Evolutionary conservation across 1,139 yeast species (phyloP).

Genomic region (Blastobotrys raffinosifermentans): DNA sequence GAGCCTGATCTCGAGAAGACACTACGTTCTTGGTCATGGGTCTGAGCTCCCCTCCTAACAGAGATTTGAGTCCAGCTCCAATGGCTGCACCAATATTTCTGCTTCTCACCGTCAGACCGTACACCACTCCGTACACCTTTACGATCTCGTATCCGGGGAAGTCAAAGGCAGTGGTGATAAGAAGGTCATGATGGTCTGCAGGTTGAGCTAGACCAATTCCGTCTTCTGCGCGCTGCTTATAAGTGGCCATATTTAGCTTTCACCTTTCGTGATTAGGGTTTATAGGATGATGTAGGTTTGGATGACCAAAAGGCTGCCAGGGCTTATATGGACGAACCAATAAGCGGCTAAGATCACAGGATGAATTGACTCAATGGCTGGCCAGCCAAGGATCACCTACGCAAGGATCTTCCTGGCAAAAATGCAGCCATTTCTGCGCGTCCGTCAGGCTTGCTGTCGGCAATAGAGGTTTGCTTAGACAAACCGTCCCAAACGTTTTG

Average conservation of each 20-base stretch:
- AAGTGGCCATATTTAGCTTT: background rate
- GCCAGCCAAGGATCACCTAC: too few species aligned
- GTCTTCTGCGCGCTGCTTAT: background rate
- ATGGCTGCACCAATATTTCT: conserved; percentile 18
- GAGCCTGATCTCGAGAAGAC: conserved; percentile 21
- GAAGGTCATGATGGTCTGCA: conserved; percentile 10
- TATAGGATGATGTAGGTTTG: too few species aligned
- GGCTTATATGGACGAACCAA: too few species aligned
- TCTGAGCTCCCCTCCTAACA: conserved; percentile 24
- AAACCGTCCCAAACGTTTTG: too few species aligned
- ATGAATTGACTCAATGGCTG: too few species aligned
- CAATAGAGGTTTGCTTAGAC: too few species aligned
- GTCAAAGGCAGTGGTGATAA: conserved; percentile 22
- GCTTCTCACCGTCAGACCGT: conserved; percentile 23
- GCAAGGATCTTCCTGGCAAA: too few species aligned
- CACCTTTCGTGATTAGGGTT: too few species aligned
- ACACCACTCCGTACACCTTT: conserved; percentile 20
- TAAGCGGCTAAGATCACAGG: too few species aligned
- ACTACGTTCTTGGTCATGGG: conserved; percentile 21
- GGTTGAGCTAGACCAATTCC: conserved; percentile 14
- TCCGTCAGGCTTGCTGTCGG: too few species aligned
- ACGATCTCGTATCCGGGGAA: conserved; percentile 22
- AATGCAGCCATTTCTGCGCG: too few species aligned
- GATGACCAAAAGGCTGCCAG: too few species aligned
- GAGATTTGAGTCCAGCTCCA: conserved; percentile 22